These are phyloP conservation scores for Metschnikowia peoriensis DNA, from an alignment of 805 yeast genomes.

Conservation along the genomic window DNA sequence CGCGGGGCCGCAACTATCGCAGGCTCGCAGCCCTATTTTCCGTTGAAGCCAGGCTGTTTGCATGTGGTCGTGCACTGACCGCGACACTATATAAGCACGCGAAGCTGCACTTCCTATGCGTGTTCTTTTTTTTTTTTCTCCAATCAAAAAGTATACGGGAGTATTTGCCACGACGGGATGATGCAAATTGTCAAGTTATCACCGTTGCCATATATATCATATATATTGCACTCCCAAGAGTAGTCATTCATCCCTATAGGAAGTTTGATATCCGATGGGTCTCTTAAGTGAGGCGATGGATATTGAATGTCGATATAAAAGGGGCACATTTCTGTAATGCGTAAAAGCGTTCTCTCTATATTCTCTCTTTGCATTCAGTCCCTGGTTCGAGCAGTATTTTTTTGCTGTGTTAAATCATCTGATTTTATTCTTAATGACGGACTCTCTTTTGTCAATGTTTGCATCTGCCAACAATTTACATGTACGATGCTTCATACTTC, in stretches of 20 bases:
- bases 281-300: conserved; percentile 54
- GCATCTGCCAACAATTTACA: too few species aligned
- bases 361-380: neutral
- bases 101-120: conserved; percentile 11
- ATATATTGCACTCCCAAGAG: conserved; percentile 51
- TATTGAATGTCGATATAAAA: conserved; percentile 57
- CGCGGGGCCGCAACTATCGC: neutral
- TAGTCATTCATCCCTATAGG: conserved; percentile 49
- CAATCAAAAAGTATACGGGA: conserved; percentile 63
- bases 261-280: conserved; percentile 55
- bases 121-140: conserved; percentile 23
- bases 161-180: conserved; percentile 68
- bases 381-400: neutral
- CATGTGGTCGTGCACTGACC: conserved; percentile 13
- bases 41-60: neutral
- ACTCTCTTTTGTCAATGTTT: too few species aligned
- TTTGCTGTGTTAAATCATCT: too few species aligned
- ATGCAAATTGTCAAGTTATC: conserved; percentile 58
- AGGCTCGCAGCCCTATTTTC: neutral
- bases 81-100: conserved; percentile 11
- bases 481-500: too few species aligned
- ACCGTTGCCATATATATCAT: conserved; percentile 57
- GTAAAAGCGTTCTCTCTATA: neutral
- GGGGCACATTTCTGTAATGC: conserved; percentile 32
- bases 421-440: too few species aligned